Evolutionary conservation across 1,284 basidiomycete species (phyloP).

Genomic region (Microbotryomycetes sp.): DNA sequence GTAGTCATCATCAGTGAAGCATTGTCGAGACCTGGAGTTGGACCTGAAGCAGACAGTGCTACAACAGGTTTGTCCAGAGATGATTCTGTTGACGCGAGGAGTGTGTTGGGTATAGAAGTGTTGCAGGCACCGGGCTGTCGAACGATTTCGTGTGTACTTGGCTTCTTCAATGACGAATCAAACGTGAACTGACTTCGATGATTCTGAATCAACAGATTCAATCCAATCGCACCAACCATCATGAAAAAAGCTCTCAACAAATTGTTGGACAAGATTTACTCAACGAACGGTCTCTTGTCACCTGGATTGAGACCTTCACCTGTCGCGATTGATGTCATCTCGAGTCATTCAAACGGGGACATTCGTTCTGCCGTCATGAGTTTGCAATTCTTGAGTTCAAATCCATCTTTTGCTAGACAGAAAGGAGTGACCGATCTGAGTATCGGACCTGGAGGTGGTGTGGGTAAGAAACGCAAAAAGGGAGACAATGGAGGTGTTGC

Average conservation of each 20-base stretch:
- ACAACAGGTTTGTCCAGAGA: conserved; percentile 5
- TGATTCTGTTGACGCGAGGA: conserved; percentile 16
- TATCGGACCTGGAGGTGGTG: neutral
- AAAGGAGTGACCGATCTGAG: neutral
- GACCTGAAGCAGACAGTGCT: conserved; percentile 48
- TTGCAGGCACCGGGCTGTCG: conserved; percentile 60
- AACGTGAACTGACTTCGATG: too few relatives aligned
- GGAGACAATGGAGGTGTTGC: conserved; percentile 40
- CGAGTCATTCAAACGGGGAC: conserved; percentile 77
- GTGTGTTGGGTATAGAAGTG: conserved; percentile 46
- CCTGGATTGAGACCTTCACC: conserved; percentile 32
- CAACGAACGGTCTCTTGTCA: conserved; percentile 25
- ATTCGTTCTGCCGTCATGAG: conserved; percentile 88
- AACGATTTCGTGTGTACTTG: conserved; percentile 58
- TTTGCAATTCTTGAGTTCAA: conserved; percentile 61
- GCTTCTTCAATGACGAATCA: neutral
- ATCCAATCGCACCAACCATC: conserved; percentile 80
- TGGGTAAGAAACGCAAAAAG: conserved; percentile 11
- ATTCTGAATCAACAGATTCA: conserved; percentile 53
- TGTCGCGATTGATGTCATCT: conserved; percentile 59
- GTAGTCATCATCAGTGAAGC: conserved; percentile 79
- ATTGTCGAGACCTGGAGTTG: conserved; percentile 47
- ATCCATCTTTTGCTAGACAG: neutral
- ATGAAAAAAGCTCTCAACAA: conserved; percentile 69
- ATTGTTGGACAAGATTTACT: conserved; percentile 49